Base-by-base conservation (phyloP, 2,329 filamentous ascomycete species). In the Aspergillus oerlinghausenensis region DNA sequence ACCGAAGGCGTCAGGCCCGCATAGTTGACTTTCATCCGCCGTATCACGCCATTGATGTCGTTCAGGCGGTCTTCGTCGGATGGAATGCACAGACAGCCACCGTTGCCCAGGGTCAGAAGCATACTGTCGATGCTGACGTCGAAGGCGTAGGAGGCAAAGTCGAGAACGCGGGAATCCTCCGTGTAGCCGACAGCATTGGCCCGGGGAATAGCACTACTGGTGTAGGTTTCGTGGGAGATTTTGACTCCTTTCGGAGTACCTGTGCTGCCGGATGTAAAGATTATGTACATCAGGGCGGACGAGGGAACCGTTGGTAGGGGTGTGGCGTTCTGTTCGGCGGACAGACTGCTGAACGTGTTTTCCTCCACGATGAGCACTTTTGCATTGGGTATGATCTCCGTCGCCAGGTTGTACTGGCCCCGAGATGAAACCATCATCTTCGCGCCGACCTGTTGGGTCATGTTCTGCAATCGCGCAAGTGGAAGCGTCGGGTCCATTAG, bases 71-170 rank as follows among this genome's bases (percentile, higher is more conserved):
- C 79, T 4, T 75, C 66, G 0, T 79, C 71, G 0, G 79, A 78
- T 0, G 84, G 83, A 1, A 87, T 77, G 56, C 84, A 86, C 7
- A 87, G 76, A 45, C 82, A 85, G 0, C 82, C 84, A 5, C 84
- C 84, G 35, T 80, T 73, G 1, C 78, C 72, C 4, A 87, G 72
- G 0, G 84, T 82, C 1, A 79, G 77, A 51, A 85, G 79, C 49
- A 84, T 78, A 63, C 84, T 83, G 28, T 79, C 72, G 47, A 84
- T 72, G 51, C 79, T 77, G 38, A 82, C 75, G 60, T 85, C 82
- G 51, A 82, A 80, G 17, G 79, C 78, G 63, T 80, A 82, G 2
- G 80, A 82, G 0, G 81, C 82, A 56, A 83, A 78, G 58, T 84
- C 81, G n/a, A 86, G 80, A 11, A 88, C 83, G 2, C 87, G 77